These are phyloP conservation scores for Scedosporium minutisporum DNA, from an alignment of 2,329 filamentous ascomycete genomes.

Conservation along the genomic window DNA sequence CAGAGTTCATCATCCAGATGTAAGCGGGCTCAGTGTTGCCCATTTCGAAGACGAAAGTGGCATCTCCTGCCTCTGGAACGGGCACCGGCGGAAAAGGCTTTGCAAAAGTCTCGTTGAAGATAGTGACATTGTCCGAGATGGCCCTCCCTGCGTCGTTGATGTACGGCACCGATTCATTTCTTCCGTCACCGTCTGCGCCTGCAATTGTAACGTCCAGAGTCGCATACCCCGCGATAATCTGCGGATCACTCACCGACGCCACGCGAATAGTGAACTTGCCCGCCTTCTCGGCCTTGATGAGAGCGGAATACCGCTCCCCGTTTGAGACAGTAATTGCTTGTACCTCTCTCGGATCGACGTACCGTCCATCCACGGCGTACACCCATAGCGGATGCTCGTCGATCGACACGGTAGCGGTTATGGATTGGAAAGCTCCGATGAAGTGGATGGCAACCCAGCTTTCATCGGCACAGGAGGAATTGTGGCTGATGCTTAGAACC, in stretches of 20 bases:
- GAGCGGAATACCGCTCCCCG: conserved; percentile 43
- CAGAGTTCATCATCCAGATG: conserved; percentile 43
- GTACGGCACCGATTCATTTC: conserved; percentile 25
- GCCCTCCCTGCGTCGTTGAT: conserved; percentile 40
- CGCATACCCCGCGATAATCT: conserved; percentile 45
- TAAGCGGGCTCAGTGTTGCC: conserved; percentile 32
- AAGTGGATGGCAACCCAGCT: conserved; percentile 45
- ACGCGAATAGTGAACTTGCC: conserved; percentile 47
- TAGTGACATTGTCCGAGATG: conserved; percentile 26
- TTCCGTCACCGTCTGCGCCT: conserved; percentile 8
- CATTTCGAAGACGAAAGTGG: conserved; percentile 34
- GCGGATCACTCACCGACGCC: conserved; percentile 36
- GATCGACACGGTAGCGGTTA: conserved; percentile 34
- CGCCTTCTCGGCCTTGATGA: conserved; percentile 34
- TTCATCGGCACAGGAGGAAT: conserved; percentile 11
- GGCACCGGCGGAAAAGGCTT: conserved; percentile 37
- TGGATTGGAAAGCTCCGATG: conserved; percentile 40
- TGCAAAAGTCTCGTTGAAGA: conserved; percentile 33
- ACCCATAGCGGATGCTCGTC: conserved; percentile 45
- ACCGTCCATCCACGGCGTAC: conserved; percentile 44
- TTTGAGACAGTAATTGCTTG: conserved; percentile 37
- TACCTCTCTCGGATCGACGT: conserved; percentile 41
- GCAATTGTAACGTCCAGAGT: conserved; percentile 29
- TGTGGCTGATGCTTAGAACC: conserved; percentile 27
- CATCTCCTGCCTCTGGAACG: conserved; percentile 31